Percentiles rank a stretch among this genome's conserved stretches.
Conservation (phyloP, 345 rosid species). For the Ricinus communis region DNA sequence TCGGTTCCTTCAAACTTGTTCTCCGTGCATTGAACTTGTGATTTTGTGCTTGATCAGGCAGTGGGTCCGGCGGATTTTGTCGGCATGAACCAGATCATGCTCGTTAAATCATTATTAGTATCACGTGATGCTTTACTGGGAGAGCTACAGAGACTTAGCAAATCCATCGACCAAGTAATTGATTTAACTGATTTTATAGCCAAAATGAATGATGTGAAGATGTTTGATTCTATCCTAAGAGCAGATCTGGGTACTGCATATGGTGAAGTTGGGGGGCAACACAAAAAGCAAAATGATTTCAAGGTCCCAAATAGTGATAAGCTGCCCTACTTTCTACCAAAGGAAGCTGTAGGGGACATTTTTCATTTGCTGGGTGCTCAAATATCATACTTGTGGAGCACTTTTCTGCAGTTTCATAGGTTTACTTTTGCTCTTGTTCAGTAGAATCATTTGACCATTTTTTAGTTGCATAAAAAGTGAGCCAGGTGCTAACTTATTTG, state of each 20-base stretch:
- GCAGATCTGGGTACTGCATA: constrained; percentile 37
- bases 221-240: constrained; percentile 38
- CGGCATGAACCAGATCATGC: constrained; percentile 43
- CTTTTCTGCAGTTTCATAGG: constrained; percentile 88
- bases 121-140: constrained; percentile 62
- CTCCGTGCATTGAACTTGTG: constrained; percentile 18
- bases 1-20: background rate
- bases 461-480: background rate
- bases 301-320: constrained; percentile 71
- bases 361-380: constrained; percentile 68
- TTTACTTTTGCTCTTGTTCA: constrained; percentile 28
- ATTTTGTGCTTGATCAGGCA: constrained; percentile 49
- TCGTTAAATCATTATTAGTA: constrained; percentile 66
- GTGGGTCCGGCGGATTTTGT: constrained; percentile 42
- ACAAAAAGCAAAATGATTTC: constrained; percentile 62
- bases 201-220: constrained; percentile 45
- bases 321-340: constrained; percentile 43
- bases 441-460: background rate
- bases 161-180: constrained; percentile 45
- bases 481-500: background rate
- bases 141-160: constrained; percentile 67
- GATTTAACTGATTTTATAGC: constrained; percentile 58
- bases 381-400: constrained; percentile 66
- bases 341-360: constrained; percentile 47
- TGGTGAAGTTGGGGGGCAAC: constrained; percentile 48